Evolutionary conservation across 129 eudicot species (phyloP).

Genomic region (Cynara cardunculus): DNA sequence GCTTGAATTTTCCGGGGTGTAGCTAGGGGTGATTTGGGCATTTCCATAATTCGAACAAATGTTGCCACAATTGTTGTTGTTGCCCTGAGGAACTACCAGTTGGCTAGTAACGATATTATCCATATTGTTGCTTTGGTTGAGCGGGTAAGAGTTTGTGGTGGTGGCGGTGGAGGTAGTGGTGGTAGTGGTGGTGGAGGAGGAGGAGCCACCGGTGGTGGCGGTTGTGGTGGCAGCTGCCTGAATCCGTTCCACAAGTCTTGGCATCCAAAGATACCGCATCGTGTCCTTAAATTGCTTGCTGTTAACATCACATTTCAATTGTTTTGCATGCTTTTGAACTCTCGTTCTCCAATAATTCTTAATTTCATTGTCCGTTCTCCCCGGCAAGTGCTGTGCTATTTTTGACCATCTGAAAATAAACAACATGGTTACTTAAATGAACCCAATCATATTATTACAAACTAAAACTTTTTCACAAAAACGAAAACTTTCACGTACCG

Average conservation of each 20-base stretch:
- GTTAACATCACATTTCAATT: constrained; percentile 92
- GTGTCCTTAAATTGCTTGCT: constrained; percentile 99
- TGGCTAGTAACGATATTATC: constrained; percentile 33
- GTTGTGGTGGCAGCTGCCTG: constrained; percentile 69
- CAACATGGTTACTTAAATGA: background rate
- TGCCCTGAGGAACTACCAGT: constrained; percentile 32
- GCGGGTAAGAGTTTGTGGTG: constrained; percentile 30
- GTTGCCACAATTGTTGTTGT: constrained; percentile 15
- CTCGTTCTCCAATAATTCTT: constrained; percentile 94
- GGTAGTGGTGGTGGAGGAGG: constrained; percentile 37
- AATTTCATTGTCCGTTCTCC: constrained; percentile 90
- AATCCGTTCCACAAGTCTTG: constrained; percentile 77
- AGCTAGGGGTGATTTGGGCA: constrained; percentile 30
- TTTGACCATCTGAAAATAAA: constrained; percentile 66
- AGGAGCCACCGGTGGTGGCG: constrained; percentile 16
- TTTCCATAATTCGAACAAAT: constrained; percentile 21
- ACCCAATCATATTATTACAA: background rate
- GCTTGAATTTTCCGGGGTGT: constrained; percentile 73
- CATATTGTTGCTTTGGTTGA: constrained; percentile 29
- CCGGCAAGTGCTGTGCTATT: constrained; percentile 88
- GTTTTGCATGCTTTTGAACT: constrained; percentile 95
- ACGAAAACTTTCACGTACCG: constrained; percentile 35
- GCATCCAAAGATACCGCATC: constrained; percentile 98
- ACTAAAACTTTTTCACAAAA: background rate
- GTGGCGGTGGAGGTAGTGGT: constrained; percentile 32